Evolutionary conservation across 2,329 filamentous ascomycete species (phyloP).

Genomic region (Trichocomaceae sp.): DNA sequence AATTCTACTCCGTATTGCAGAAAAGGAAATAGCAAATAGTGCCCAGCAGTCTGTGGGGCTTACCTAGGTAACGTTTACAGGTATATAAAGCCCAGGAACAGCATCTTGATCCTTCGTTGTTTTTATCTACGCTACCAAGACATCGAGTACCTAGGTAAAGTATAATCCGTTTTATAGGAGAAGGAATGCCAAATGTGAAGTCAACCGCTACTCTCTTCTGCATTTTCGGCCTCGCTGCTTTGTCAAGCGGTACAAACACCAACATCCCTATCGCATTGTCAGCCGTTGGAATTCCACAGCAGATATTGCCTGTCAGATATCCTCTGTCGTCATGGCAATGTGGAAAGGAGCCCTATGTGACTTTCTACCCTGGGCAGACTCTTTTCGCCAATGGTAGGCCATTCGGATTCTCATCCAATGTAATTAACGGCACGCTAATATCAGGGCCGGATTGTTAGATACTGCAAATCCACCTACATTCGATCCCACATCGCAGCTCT

Average conservation of each 20-base stretch:
- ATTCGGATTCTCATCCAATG: background rate
- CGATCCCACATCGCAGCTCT: background rate
- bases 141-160: too few relatives aligned
- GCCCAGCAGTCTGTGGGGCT: too few relatives aligned
- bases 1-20: too few relatives aligned
- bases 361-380: background rate
- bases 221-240: background rate
- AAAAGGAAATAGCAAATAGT: too few relatives aligned
- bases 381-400: conserved; percentile 3
- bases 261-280: background rate
- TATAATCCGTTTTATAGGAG: background rate
- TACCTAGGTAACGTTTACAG: too few relatives aligned
- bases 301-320: background rate
- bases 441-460: background rate
- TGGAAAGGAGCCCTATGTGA: conserved; percentile 1
- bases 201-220: background rate
- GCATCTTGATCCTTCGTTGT: background rate
- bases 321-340: conserved; percentile 3
- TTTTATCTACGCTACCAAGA: background rate
- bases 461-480: background rate
- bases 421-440: background rate
- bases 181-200: background rate
- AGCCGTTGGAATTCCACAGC: background rate
- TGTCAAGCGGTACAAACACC: background rate
- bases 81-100: background rate